These are phyloP conservation scores for Quercus bicolor DNA, from an alignment of 306 rosid species.

Conservation along the genomic window DNA sequence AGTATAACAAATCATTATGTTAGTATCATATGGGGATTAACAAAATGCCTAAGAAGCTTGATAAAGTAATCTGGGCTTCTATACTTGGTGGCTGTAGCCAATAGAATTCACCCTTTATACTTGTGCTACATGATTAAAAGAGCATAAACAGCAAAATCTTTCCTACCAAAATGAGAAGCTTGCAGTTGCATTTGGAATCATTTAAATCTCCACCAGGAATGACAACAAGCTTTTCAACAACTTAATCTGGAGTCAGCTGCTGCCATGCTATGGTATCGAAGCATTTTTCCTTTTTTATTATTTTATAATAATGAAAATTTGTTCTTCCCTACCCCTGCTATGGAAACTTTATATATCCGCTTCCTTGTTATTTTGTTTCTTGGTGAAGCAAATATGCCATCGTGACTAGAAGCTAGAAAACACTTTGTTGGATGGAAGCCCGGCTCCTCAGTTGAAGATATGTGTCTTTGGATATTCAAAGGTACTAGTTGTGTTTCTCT, in stretches of 20 bases:
- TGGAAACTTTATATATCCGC: not conserved
- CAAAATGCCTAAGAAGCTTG: too few species aligned
- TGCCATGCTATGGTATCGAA: conserved; percentile 83
- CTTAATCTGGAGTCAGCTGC: conserved; percentile 91
- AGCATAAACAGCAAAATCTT: too few species aligned
- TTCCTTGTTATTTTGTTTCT: conserved; percentile 15
- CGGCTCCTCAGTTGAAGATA: conserved; percentile 77
- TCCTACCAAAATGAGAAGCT: too few species aligned
- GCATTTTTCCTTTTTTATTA: not conserved
- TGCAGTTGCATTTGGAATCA: too few species aligned
- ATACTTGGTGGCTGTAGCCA: too few species aligned
- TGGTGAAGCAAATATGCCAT: conserved; percentile 89
- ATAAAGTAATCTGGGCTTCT: too few species aligned
- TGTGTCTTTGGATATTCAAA: conserved; percentile 97
- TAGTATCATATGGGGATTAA: too few species aligned
- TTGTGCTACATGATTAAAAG: too few species aligned
- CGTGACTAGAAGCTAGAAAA: conserved; percentile 93
- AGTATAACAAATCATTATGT: too few species aligned
- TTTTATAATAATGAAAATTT: not conserved
- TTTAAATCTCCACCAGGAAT: too few species aligned
- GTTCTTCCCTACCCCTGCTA: conserved; percentile 2
- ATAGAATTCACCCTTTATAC: too few species aligned
- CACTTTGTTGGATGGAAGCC: conserved; percentile 86
- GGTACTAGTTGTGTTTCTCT: conserved; percentile 37
- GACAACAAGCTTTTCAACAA: conserved; percentile 51